Percentiles rank a stretch among this genome's conserved stretches.
Evolutionary conservation across 1,139 yeast species (phyloP).

Genomic region (Sugiyamaella japonica): DNA sequence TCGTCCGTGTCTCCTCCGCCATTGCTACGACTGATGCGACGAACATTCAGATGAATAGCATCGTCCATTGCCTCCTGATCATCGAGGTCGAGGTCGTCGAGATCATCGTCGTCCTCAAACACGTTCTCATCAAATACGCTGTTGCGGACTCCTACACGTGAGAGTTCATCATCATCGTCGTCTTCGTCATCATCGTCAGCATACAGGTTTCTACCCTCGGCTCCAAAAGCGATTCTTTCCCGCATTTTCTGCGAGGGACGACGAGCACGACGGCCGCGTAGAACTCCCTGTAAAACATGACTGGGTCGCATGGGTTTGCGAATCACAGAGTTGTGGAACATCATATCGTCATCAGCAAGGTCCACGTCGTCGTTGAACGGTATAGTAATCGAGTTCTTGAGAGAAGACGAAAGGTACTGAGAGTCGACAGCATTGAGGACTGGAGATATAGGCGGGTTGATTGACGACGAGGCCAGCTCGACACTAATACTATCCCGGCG

Average conservation of each 20-base stretch:
- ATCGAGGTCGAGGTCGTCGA: conserved; percentile 12
- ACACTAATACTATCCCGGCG: conserved; percentile 56
- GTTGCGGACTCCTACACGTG: conserved; percentile 12
- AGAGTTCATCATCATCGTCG: conserved; percentile 24
- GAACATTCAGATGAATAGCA: conserved; percentile 16
- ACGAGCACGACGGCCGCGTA: conserved; percentile 17
- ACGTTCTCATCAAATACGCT: conserved; percentile 27
- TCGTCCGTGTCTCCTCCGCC: conserved; percentile 67
- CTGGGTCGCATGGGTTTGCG: conserved; percentile 13
- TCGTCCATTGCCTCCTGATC: conserved; percentile 19
- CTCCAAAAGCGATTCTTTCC: conserved; percentile 17
- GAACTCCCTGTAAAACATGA: conserved; percentile 13
- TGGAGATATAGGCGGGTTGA: conserved; percentile 32
- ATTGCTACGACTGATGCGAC: conserved; percentile 16
- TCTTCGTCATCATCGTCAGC: conserved; percentile 26
- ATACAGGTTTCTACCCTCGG: conserved; percentile 24
- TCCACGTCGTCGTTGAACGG: conserved; percentile 50
- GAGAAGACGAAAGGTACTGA: conserved; percentile 11
- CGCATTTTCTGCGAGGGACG: conserved; percentile 19
- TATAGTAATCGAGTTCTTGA: conserved; percentile 18
- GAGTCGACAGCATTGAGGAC: conserved; percentile 27
- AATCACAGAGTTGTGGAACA: conserved; percentile 33
- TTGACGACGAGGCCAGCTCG: conserved; percentile 21
- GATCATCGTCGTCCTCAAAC: conserved; percentile 39
- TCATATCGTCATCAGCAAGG: conserved; percentile 41